These are phyloP conservation scores for Auriscalpium orientale DNA, from an alignment of 768 basidiomycete genomes.

Conservation along the genomic window DNA sequence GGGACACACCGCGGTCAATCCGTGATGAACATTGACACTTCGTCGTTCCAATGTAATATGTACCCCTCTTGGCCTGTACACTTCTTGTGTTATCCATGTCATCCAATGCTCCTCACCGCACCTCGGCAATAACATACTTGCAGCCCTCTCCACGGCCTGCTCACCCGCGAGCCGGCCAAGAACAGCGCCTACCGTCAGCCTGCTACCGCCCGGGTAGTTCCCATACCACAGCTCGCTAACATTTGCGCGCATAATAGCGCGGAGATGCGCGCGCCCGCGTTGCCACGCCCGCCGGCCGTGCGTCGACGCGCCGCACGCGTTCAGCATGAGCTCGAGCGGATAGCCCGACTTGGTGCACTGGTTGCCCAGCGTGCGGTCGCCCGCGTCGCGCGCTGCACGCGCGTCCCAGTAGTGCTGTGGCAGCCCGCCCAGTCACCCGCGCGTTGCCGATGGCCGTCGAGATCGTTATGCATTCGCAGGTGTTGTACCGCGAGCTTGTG, in stretches of 20 bases:
- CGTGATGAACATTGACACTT: constrained; percentile 21
- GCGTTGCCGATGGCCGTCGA: constrained; percentile 44
- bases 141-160: constrained; percentile 28
- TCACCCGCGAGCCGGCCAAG: constrained; percentile 53
- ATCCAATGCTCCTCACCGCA: not conserved
- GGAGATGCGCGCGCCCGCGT: constrained; percentile 33
- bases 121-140: not conserved
- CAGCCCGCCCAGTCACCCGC: constrained; percentile 62
- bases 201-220: constrained; percentile 68
- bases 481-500: constrained; percentile 62
- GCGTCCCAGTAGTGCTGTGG: constrained; percentile 72
- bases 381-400: constrained; percentile 41
- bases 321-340: constrained; percentile 65
- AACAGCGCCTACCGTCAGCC: constrained; percentile 56
- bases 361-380: constrained; percentile 54
- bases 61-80: too few species aligned
- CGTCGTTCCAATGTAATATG: too few species aligned
- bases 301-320: constrained; percentile 39
- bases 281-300: constrained; percentile 44
- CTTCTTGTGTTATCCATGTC: too few species aligned
- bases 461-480: constrained; percentile 55
- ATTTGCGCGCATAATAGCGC: constrained; percentile 64
- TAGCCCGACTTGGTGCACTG: constrained; percentile 72
- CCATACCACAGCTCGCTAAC: constrained; percentile 54
- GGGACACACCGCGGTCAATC: constrained; percentile 68